Conservation (phyloP, 2,329 filamentous ascomycete genomes). For the Aureobasidium mangrovei region DNA sequence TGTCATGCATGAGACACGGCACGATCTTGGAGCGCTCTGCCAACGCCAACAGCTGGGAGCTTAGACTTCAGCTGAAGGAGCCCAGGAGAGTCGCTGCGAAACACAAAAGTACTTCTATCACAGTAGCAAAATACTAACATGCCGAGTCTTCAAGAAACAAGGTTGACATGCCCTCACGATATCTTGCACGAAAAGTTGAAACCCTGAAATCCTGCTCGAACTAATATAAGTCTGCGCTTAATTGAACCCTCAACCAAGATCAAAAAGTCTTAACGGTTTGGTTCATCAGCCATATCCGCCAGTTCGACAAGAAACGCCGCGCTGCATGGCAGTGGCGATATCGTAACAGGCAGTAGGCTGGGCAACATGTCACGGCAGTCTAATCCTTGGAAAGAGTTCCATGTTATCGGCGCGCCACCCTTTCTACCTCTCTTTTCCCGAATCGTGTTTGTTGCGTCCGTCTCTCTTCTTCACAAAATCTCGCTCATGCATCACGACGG, state of each 20-base stretch:
- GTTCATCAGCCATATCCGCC: slow-evolving; percentile 8
- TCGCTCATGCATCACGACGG: not conserved
- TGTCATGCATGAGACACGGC: not conserved
- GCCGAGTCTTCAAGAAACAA: too few species aligned
- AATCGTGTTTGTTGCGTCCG: not conserved
- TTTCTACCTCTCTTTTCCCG: too few species aligned
- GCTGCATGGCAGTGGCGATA: slow-evolving; percentile 10
- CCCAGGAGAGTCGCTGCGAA: too few species aligned
- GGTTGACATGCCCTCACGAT: too few species aligned
- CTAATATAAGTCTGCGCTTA: slow-evolving; percentile 1
- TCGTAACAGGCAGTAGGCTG: not conserved
- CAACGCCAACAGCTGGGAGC: too few species aligned
- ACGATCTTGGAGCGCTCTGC: not conserved
- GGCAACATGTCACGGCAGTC: not conserved
- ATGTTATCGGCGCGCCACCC: too few species aligned
- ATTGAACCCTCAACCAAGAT: slow-evolving; percentile 6
- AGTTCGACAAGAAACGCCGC: slow-evolving; percentile 12
- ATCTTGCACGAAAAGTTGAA: too few species aligned
- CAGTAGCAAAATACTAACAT: not conserved
- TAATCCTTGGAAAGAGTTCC: too few species aligned
- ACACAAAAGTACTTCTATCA: too few species aligned
- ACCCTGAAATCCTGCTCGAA: not conserved
- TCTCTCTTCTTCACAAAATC: not conserved
- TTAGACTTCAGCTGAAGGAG: too few species aligned
- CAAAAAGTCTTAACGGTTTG: slow-evolving; percentile 10